Conservation (phyloP, 176 grass and related monocot genomes). For the Pharus latifolius region DNA sequence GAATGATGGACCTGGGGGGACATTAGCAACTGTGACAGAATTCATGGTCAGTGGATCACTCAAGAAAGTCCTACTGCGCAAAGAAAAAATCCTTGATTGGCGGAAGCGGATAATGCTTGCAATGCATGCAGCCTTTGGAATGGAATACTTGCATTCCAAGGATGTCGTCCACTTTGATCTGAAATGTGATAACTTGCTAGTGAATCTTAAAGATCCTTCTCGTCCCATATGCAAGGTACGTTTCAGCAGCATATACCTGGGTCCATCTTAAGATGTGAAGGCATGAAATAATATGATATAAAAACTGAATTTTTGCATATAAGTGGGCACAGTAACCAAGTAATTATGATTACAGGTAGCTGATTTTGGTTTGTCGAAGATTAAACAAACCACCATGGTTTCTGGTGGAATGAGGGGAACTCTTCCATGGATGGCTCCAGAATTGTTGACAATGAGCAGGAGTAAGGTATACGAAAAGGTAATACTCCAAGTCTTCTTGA, state of each 20-base stretch:
- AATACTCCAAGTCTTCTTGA: slow-evolving; percentile 12
- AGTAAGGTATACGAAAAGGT: slow-evolving; percentile 90
- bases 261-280: not conserved
- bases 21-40: slow-evolving; percentile 83
- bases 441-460: slow-evolving; percentile 47
- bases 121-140: slow-evolving; percentile 93
- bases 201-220: slow-evolving; percentile 77
- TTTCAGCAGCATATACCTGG: not conserved
- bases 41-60: slow-evolving; percentile 92
- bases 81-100: slow-evolving; percentile 69
- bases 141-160: slow-evolving; percentile 95
- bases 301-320: not conserved
- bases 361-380: slow-evolving; percentile 96
- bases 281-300: not conserved
- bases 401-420: slow-evolving; percentile 98
- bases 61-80: slow-evolving; percentile 61
- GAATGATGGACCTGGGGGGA: slow-evolving; percentile 56
- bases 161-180: slow-evolving; percentile 88
- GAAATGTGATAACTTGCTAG: slow-evolving; percentile 96
- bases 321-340: slow-evolving; percentile 4
- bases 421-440: slow-evolving; percentile 97
- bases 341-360: slow-evolving; percentile 44
- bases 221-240: slow-evolving; percentile 93
- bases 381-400: slow-evolving; percentile 83
- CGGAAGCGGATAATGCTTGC: slow-evolving; percentile 61